Evolutionary conservation across 148 eudicot species (phyloP).

Genomic region (Mesembryanthemum crystallinum): DNA sequence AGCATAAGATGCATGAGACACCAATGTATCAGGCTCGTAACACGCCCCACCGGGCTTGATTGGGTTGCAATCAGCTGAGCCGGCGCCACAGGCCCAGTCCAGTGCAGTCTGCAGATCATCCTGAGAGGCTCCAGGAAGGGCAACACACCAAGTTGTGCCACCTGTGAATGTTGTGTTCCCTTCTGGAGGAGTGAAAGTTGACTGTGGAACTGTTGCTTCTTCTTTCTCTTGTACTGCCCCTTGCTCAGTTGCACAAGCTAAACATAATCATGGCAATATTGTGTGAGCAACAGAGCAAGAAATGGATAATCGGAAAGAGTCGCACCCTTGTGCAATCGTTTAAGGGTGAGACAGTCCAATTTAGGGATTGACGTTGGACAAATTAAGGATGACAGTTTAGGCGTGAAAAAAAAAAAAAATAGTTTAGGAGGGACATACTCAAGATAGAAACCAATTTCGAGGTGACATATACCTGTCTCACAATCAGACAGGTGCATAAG

Average conservation of each 20-base stretch:
- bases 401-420: too few species aligned
- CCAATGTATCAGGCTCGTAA: constrained; percentile 58
- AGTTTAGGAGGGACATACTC: too few species aligned
- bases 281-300: too few species aligned
- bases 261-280: background rate
- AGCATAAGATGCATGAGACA: constrained; percentile 83
- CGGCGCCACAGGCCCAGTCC: constrained; percentile 92
- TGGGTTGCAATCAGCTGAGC: constrained; percentile 55
- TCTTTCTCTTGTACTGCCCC: constrained; percentile 32
- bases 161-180: constrained; percentile 79
- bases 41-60: constrained; percentile 62
- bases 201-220: constrained; percentile 37
- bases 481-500: too few species aligned
- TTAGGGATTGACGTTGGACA: too few species aligned
- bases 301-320: too few species aligned
- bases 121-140: constrained; percentile 48
- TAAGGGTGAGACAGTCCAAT: too few species aligned
- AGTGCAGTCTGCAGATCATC: constrained; percentile 62
- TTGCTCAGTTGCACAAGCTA: background rate
- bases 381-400: too few species aligned
- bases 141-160: constrained; percentile 84
- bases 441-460: too few species aligned
- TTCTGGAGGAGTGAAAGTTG: constrained; percentile 56
- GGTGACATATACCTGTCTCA: too few species aligned
- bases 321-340: too few species aligned